These are phyloP conservation scores for Mediolabrus comicus DNA, from an alignment of 108 stramenopile genomes.

Conservation along the genomic window DNA sequence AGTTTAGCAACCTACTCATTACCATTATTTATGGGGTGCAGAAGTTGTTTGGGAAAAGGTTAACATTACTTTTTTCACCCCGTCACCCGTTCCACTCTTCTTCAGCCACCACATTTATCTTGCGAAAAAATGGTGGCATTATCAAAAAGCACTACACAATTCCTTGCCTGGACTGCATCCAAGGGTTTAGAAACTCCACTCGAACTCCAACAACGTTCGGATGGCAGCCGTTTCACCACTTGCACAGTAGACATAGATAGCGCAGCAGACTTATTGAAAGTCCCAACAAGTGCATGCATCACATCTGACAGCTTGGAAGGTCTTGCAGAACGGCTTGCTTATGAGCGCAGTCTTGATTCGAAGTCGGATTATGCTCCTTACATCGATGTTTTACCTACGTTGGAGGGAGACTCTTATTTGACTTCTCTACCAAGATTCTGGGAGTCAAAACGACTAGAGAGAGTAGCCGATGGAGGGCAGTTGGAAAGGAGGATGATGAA, in stretches of 20 bases:
- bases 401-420: slow-evolving; percentile 33
- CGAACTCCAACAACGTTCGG: slow-evolving; percentile 35
- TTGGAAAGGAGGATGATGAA: slow-evolving; percentile 45
- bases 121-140: slow-evolving; percentile 28
- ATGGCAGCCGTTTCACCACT: slow-evolving; percentile 45
- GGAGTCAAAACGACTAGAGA: slow-evolving; percentile 50
- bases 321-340: slow-evolving; percentile 57
- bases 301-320: slow-evolving; percentile 50
- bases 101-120: too few species aligned
- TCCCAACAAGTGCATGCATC: slow-evolving; percentile 66
- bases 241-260: slow-evolving; percentile 22
- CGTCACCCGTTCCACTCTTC: background rate
- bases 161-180: slow-evolving; percentile 64
- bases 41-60: too few species aligned
- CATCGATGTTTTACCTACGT: slow-evolving; percentile 48
- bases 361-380: slow-evolving; percentile 60
- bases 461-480: slow-evolving; percentile 63
- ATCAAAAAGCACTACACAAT: slow-evolving; percentile 33
- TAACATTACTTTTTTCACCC: too few species aligned
- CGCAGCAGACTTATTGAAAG: slow-evolving; percentile 37
- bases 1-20: too few species aligned
- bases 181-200: slow-evolving; percentile 61
- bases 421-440: slow-evolving; percentile 75
- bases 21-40: too few species aligned
- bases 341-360: slow-evolving; percentile 53